Conservation (phyloP, 768 basidiomycete genomes). For the Neoboletus brunneissimus region DNA sequence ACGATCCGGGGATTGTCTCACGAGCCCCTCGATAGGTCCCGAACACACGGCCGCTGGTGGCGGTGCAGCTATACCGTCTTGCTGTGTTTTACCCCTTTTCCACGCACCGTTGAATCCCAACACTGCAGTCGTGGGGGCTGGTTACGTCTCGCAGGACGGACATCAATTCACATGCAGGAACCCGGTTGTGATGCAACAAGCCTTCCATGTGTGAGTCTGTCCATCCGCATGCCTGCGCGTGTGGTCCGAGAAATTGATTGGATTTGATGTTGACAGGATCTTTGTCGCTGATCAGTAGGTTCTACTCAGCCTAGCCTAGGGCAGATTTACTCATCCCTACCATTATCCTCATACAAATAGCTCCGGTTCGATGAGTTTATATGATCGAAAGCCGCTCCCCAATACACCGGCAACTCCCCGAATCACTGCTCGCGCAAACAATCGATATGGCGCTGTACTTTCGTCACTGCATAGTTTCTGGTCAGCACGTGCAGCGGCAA, state of each 20-base stretch:
- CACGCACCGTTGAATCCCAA: conserved; percentile 39
- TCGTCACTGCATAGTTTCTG: conserved; percentile 57
- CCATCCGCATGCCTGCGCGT: neutral
- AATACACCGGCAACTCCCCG: conserved; percentile 40
- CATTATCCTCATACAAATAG: conserved; percentile 23
- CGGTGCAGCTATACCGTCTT: conserved; percentile 46
- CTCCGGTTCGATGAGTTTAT: conserved; percentile 48
- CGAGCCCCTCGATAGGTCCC: conserved; percentile 34
- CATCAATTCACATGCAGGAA: conserved; percentile 54
- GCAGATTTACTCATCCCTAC: neutral
- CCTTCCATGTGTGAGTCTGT: conserved; percentile 56
- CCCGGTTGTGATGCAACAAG: conserved; percentile 48
- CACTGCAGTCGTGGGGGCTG: conserved; percentile 29
- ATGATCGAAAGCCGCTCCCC: conserved; percentile 44
- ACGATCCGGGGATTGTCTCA: neutral
- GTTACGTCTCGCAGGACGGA: conserved; percentile 56
- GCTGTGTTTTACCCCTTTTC: conserved; percentile 53
- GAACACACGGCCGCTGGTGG: conserved; percentile 45
- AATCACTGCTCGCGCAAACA: conserved; percentile 38
- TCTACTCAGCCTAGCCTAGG: neutral
- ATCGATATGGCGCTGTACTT: conserved; percentile 58
- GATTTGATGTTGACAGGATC: conserved; percentile 33
- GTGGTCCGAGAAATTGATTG: neutral
- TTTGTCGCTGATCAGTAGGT: conserved; percentile 52
- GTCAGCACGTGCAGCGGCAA: conserved; percentile 45